Evolutionary conservation across 805 yeast species (phyloP), one percentile per base, ranked within the genome.

Genomic region (Spathaspora girioi): DNA sequence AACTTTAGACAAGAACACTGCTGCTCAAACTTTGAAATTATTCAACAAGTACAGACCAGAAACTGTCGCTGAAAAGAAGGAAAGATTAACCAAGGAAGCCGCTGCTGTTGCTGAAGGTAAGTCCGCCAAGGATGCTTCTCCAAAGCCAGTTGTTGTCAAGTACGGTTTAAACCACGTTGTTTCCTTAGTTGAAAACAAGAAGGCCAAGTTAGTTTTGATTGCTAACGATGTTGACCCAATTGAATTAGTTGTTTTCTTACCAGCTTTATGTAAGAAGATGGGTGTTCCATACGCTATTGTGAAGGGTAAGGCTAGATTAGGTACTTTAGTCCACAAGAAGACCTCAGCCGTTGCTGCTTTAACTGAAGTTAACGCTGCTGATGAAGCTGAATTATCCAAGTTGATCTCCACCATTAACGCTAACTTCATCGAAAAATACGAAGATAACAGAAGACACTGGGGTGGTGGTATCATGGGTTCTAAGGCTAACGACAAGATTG

Each of bases 221-320:
- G 98, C 99, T 75, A 87, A 93, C 82, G 99, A 93, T 67, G 99
- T 93, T 69, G 99, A 93, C 83, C 99, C 99, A 72, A 89, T 93
- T 71, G 99, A 93, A 82, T 83, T 93, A 73, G 98, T 93, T 64
- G 81, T 93, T 69, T 93, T 89, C 87, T 81, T 93, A 68, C 99
- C 99, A 73, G 97, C 99, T 78, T 84, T 93, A 73, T 93, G 97
- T 83, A 90, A 93, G 82, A 94, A 94, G 87, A 85, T 93, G 96
- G 98, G 97, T 80, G 92, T 94, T 62, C 98, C 99, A 75, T 69
- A 70, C 65, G 74, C 74, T 51, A 62, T 69, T 56, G 69, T 69
- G 47, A 73, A 73, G 68, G 78, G 77, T 65, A 73, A 72, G 69
- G 77, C 77, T 49, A 69, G 73, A 68, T 69, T 69, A 62, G 75